Evolutionary conservation across 306 rosid genomes (phyloP), one percentile per base, ranked within the genome.

Genomic region (Geum urbanum): DNA sequence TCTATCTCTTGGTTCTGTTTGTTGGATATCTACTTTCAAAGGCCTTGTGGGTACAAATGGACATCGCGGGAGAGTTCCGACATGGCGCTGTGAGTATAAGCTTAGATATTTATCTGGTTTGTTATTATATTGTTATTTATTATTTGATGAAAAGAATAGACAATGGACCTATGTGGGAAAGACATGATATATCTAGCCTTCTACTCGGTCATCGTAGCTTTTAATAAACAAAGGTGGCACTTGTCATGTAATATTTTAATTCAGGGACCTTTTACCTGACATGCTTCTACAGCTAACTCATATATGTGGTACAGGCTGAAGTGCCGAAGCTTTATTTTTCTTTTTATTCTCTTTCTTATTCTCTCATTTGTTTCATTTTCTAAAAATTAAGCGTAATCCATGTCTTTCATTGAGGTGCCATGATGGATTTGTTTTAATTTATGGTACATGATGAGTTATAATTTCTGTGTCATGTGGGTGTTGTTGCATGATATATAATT

Each of bases 31-130:
- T 90, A 72, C 77, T 92, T 9, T 71, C 78, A 1, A 90, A 75
- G 76, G 98, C 97, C 74, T 35, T 92, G 19, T 92, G 97, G 97
- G 79, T 85, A 59, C 96, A 92, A 80, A 70, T 90, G 89, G 96
- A 90, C 73, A 67, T 92, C 16, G 76, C 76, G 22, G 82, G 90
- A 67, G 84, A 77, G 67, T 86, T 92, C 69, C 91, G 71, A 57
- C 78, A 83, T 77, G 97, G 96, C 61, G 47, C 79, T 52, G 98
- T 92, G 84, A 88, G 97, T 89, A 64, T 35, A 24, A 60, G 13
- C 20, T 8, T 56, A 18, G 11, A 11, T 39, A 5, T 52, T 16
- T 65, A 24, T 10, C 7, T 40, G 12, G 27, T 27, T n/a, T 39
- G 5, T 45, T 35, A 9, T 13, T 7, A 2, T 27, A 9, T 64